Base-by-base conservation (phyloP, 2,329 filamentous ascomycete genomes). In the Microsporum canis region DNA sequence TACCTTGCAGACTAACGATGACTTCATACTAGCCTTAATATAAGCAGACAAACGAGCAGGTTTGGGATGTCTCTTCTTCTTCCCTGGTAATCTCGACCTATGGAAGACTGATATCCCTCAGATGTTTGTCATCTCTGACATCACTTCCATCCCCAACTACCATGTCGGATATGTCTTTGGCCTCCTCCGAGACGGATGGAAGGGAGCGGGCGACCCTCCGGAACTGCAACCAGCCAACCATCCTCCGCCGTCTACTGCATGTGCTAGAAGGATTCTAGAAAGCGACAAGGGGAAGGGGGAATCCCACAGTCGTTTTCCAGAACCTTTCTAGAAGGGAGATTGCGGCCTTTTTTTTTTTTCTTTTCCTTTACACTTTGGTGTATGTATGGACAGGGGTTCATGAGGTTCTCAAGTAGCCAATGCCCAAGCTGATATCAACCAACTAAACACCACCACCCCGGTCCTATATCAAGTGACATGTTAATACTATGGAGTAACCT, bases 231-330 rank as follows among this genome's bases (percentile, higher is more conserved):
- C 29, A 31, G 5, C 49, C 49, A 53, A 53, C 49, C 49, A 53
- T 12, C 49, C 49, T 53, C 17, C 27, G 14, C 49, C 8, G 5
- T 53, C 29, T 27, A n/a, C 27, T 53, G 49, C 49, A 53, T 53
- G 49, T 53, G 49, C 49, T 53, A 53, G 49, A 53, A 53, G 49
- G 49, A 53, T 53, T 53, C 49, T 53, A 53, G 49, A 53, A 53
- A 47, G 23, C 8, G 43, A 47, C 23, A 47, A 12, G 39, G 39
- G n/a, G 12, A n/a, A n/a, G 17, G 17, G 39, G 39, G 10, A 14
- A 43, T 43, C 39, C 49, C 27, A 31, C 27, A 33, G 12, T 27
- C 5, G 12, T 10, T 4, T 53, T 53, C 49, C 49, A 53, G 49
- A 53, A 53, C 49, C 31, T 53, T 53, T 53, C 49, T 53, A 53